A percentile compares a stretch with the other conserved stretches of the same genome.
These are phyloP conservation scores for Candida golubevii DNA, from an alignment of 805 yeast genomes.

Conservation along the genomic window DNA sequence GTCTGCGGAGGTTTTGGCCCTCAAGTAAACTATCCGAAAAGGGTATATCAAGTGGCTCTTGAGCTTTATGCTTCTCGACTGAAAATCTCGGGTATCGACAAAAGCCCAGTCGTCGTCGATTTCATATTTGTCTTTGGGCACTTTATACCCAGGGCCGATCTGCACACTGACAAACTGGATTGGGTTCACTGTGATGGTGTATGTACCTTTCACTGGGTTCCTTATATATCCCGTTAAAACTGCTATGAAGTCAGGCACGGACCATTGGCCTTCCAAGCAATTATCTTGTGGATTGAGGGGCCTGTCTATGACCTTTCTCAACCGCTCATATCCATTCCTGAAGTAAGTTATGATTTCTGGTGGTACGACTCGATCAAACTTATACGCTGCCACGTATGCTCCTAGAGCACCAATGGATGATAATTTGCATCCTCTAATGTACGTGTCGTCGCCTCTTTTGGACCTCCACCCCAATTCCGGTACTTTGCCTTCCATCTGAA, in stretches of 20 bases:
- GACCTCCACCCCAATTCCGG: neutral
- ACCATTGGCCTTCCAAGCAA: neutral
- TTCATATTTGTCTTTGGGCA: neutral
- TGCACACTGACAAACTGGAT: constrained; percentile 1
- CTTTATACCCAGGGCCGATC: neutral
- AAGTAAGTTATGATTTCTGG: neutral
- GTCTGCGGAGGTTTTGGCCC: neutral
- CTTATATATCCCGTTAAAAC: neutral
- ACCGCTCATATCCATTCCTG: constrained; percentile 1
- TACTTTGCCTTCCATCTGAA: neutral
- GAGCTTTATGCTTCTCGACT: neutral
- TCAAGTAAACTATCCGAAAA: constrained; percentile 1
- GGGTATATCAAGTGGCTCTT: neutral
- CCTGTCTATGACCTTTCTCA: constrained; percentile 1
- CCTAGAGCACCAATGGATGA: neutral
- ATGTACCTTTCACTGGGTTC: neutral
- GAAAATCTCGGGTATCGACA: constrained; percentile 3
- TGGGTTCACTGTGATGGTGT: neutral
- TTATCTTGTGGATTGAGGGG: neutral
- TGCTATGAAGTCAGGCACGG: neutral
- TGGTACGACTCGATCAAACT: neutral
- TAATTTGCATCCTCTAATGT: neutral
- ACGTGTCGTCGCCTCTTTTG: neutral
- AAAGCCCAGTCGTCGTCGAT: constrained; percentile 3
- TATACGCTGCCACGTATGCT: neutral